Conservation (phyloP, 2,329 filamentous ascomycete genomes). For the Aureobasidium namibiae region DNA sequence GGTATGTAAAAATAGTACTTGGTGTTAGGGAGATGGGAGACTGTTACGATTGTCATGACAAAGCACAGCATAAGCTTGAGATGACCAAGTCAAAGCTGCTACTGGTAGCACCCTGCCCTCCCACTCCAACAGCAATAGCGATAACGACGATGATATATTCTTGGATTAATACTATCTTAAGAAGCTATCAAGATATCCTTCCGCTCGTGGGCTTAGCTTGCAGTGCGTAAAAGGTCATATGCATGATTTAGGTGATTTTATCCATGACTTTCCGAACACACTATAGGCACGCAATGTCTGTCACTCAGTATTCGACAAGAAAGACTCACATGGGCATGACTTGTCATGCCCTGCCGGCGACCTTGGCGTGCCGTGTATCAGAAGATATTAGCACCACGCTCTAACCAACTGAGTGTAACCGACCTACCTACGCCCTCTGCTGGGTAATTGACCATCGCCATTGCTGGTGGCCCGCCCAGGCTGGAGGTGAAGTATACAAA, state of each 20-base stretch:
- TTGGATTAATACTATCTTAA: neutral
- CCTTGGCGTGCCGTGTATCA: slow-evolving; percentile 12
- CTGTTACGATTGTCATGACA: no score
- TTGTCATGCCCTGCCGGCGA: neutral
- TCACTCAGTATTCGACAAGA: no score
- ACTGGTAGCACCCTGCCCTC: neutral
- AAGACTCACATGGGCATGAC: neutral
- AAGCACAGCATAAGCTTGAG: no score
- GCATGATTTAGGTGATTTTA: neutral
- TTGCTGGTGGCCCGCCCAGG: no score
- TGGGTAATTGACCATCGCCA: neutral
- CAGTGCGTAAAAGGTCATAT: no score
- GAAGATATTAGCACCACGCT: slow-evolving; percentile 19
- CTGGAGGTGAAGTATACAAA: no score
- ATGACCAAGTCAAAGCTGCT: neutral
- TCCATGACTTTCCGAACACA: neutral
- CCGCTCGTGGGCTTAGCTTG: neutral
- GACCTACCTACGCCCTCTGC: neutral
- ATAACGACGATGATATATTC: neutral
- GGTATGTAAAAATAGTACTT: no score
- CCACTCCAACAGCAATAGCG: neutral
- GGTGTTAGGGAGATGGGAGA: no score
- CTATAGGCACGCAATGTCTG: neutral
- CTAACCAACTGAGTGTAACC: slow-evolving; percentile 18
- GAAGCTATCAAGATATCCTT: neutral